Conservation (phyloP, 768 basidiomycete species). For the Piloderma croceum region DNA sequence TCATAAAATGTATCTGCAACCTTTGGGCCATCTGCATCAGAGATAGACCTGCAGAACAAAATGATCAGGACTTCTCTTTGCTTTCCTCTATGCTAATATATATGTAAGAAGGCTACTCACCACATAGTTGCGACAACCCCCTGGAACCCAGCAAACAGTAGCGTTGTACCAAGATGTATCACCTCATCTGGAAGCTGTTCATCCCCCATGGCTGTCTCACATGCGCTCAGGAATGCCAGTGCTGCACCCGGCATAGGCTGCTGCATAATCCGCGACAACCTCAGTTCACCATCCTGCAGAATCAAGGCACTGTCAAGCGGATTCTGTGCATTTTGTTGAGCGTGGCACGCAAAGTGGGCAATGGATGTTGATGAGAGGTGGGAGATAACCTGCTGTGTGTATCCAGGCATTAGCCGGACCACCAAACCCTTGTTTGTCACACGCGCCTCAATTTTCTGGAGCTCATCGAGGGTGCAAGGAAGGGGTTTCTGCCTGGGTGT, state of each 20-base stretch:
- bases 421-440: slow-evolving; percentile 10
- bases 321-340: slow-evolving; percentile 19
- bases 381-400: slow-evolving; percentile 19
- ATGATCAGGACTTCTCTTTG: too few relatives aligned
- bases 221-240: slow-evolving; percentile 29
- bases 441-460: slow-evolving; percentile 7
- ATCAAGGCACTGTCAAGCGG: slow-evolving; percentile 23
- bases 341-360: slow-evolving; percentile 31
- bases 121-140: slow-evolving; percentile 12
- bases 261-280: slow-evolving; percentile 21
- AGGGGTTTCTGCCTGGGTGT: too few relatives aligned
- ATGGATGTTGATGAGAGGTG: slow-evolving; percentile 8
- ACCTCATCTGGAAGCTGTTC: too few relatives aligned
- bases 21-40: too few relatives aligned
- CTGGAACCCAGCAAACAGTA: slow-evolving; percentile 22
- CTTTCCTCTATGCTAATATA: too few relatives aligned
- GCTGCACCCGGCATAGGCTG: slow-evolving; percentile 8
- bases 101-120: too few relatives aligned
- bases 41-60: too few relatives aligned
- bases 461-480: slow-evolving; percentile 4
- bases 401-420: slow-evolving; percentile 6
- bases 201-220: too few relatives aligned
- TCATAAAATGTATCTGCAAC: too few relatives aligned
- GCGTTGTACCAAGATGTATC: slow-evolving; percentile 22
- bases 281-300: slow-evolving; percentile 13